These are phyloP conservation scores for Penicillium desertorum DNA, from an alignment of 495 filamentous ascomycete genomes.

Conservation along the genomic window DNA sequence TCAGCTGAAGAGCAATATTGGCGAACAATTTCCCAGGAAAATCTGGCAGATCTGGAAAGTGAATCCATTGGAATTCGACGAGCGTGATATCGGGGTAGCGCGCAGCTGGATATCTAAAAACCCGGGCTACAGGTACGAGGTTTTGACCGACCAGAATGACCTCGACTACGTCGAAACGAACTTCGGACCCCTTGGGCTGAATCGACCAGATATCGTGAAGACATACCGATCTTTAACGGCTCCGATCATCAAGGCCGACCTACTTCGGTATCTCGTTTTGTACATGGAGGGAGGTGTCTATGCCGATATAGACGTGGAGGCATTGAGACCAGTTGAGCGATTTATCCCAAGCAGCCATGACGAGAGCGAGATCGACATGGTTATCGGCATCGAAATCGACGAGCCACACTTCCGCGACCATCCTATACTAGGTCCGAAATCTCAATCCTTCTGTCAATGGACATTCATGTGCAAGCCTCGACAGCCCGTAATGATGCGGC, in stretches of 20 bases:
- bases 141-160: conserved; percentile 62
- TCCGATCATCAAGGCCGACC: conserved; percentile 57
- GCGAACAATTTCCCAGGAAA: conserved; percentile 45
- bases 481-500: conserved; percentile 59
- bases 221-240: conserved; percentile 56
- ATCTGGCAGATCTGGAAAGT: conserved; percentile 73
- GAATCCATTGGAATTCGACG: conserved; percentile 56
- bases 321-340: conserved; percentile 40
- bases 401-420: conserved; percentile 60
- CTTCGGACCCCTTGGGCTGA: conserved; percentile 56
- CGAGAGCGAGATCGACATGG: conserved; percentile 55
- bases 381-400: conserved; percentile 66
- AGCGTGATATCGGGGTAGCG: conserved; percentile 51
- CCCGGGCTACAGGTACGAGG: conserved; percentile 60
- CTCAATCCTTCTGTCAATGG: conserved; percentile 66
- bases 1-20: conserved; percentile 9
- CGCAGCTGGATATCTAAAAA: conserved; percentile 59
- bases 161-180: conserved; percentile 58
- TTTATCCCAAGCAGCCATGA: conserved; percentile 46
- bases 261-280: conserved; percentile 55
- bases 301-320: conserved; percentile 52
- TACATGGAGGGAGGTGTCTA: conserved; percentile 53
- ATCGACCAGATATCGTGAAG: conserved; percentile 60
- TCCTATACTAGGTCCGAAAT: conserved; percentile 61
- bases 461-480: conserved; percentile 63